These are phyloP conservation scores for Phytophthora citricola DNA, from an alignment of 352 stramenopile genomes.

Conservation along the genomic window DNA sequence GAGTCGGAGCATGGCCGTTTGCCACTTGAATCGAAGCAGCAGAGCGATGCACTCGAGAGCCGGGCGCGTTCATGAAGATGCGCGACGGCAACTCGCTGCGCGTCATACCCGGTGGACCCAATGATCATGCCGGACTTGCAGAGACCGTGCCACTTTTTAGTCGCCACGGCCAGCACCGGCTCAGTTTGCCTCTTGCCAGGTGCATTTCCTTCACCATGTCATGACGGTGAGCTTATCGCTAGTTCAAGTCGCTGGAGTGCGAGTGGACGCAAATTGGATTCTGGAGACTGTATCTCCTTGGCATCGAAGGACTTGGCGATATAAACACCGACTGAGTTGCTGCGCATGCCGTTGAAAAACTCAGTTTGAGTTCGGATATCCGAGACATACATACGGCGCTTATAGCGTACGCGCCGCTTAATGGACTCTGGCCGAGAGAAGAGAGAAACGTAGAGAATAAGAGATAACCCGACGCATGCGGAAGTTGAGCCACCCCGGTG, in stretches of 20 bases:
- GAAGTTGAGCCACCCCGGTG: too few species aligned
- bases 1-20: conserved; percentile 18
- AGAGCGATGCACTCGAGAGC: conserved; percentile 9
- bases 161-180: conserved; percentile 8
- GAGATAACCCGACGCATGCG: too few species aligned
- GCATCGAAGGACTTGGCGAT: too few species aligned
- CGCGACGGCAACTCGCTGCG: conserved; percentile 20
- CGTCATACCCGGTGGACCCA: conserved; percentile 13
- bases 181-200: background rate
- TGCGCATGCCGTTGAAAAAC: background rate
- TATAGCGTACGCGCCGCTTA: too few species aligned
- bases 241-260: too few species aligned
- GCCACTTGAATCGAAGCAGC: background rate
- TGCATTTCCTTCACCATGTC: background rate
- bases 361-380: background rate
- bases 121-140: conserved; percentile 13
- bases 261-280: background rate
- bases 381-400: too few species aligned
- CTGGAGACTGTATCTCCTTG: conserved; percentile 13
- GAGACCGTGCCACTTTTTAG: conserved; percentile 16
- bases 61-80: conserved; percentile 19
- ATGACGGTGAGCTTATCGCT: too few species aligned
- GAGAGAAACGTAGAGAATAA: too few species aligned
- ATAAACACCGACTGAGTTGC: background rate
- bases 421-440: too few species aligned